phyloP scores from a whole-genome alignment of 2,329 filamentous ascomycete species.

The Erysiphe pulchra region DNA sequence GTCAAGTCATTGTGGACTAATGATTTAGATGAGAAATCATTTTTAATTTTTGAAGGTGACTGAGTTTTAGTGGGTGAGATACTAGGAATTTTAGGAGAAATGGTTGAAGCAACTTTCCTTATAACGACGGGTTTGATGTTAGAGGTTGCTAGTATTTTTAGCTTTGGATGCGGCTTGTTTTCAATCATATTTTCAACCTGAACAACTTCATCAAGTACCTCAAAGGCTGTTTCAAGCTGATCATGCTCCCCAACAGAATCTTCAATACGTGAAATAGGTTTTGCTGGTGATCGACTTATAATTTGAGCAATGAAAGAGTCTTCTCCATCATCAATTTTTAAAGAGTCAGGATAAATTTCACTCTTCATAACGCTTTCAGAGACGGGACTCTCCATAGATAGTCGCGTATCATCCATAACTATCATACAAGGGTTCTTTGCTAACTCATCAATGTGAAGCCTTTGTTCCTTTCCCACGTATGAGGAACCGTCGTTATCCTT shows the following conservation, averaged over 20 bases:
- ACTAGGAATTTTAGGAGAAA: not conserved
- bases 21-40: not conserved
- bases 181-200: slow-evolving; percentile 7
- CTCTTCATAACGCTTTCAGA: too few species aligned
- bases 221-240: slow-evolving; percentile 33
- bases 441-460: too few species aligned
- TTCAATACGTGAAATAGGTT: slow-evolving; percentile 25
- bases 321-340: slow-evolving; percentile 3
- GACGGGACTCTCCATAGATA: too few species aligned
- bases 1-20: not conserved
- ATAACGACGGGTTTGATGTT: not conserved
- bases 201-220: slow-evolving; percentile 15
- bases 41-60: not conserved
- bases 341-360: too few species aligned
- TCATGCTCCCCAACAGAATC: slow-evolving; percentile 37
- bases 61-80: not conserved
- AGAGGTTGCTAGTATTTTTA: not conserved
- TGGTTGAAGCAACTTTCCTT: not conserved
- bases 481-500: not conserved
- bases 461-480: too few species aligned
- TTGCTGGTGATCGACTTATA: slow-evolving; percentile 15
- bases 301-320: slow-evolving; percentile 16
- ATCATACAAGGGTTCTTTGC: too few species aligned
- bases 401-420: too few species aligned
- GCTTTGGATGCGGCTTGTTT: slow-evolving; percentile 2